These are phyloP conservation scores for Gloeopeniophorella convolvens DNA, from an alignment of 768 basidiomycete species.

Conservation along the genomic window DNA sequence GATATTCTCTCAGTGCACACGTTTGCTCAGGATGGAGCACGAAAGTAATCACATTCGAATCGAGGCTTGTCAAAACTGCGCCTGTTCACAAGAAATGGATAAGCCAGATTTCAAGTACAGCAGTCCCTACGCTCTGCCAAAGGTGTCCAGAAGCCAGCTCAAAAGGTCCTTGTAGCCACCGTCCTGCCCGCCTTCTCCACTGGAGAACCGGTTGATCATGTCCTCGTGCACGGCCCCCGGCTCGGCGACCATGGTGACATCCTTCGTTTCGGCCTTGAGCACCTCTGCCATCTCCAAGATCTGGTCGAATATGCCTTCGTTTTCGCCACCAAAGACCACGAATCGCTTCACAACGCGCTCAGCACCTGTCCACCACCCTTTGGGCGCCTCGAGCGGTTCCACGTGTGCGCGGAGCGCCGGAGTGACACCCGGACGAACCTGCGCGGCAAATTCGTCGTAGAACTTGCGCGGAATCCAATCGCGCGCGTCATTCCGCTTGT, in stretches of 20 bases:
- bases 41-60: too few relatives aligned
- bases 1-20: too few relatives aligned
- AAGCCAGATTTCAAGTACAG: too few relatives aligned
- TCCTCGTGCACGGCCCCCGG: not conserved
- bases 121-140: not conserved
- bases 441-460: not conserved
- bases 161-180: not conserved
- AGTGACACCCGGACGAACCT: not conserved
- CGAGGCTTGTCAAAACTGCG: too few relatives aligned
- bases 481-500: too few relatives aligned
- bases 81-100: too few relatives aligned
- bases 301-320: not conserved
- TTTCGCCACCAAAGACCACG: not conserved
- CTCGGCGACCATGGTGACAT: not conserved
- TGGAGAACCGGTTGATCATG: not conserved
- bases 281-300: not conserved
- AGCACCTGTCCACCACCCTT: not conserved
- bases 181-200: not conserved
- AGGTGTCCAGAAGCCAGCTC: not conserved
- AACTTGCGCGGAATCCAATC: too few relatives aligned
- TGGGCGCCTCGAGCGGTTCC: not conserved
- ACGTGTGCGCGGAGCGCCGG: not conserved
- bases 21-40: too few relatives aligned
- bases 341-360: not conserved
- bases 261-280: not conserved